Base-by-base conservation (phyloP, 2,329 filamentous ascomycete genomes). In the Talaromyces verruculosus region DNA sequence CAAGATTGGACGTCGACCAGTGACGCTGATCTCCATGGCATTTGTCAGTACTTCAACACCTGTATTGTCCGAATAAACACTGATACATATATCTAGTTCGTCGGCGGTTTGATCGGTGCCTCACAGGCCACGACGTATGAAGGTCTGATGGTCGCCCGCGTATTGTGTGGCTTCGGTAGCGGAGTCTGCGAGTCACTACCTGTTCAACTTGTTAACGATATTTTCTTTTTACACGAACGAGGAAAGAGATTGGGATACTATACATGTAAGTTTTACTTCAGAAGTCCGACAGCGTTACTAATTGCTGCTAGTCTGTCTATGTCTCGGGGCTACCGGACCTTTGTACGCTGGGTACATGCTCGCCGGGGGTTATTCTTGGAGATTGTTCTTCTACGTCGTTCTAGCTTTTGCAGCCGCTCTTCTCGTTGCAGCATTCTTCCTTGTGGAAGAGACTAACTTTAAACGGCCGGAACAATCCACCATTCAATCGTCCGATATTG, bases 331-430 rank as follows among this genome's bases (percentile, higher is more conserved):
- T 0, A 84, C 84, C 0, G 84, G 85, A 0, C 84, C 86, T 0
- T 76, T 88, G 0, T 87, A 85, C 59, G 84, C 86, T 1, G 85
- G 85, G 13, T 88, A 87, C 72, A 88, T 88, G 85, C 81, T 88
- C 6, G 80, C 82, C 0, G 85, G 80, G 0, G 83, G 84, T 10
- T 83, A 85, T 70, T 86, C 84, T 6, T 88, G 85, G 85, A 79
- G 83, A 17, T 80, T 88, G 0, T 88, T 85, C 77, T 88, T 88
- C 78, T 87, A 87, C 71, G 85, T 88, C 63, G 82, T 84, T 67
- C 80, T 85, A 58, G 86, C 84, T 2, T 87, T 88, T 62, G 80
- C 82, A 1, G 75, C 75, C 8, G 74, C 73, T 5, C 72, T 78
- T 58, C 75, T 78, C 66, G 75, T 86, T 51, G 69, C 83, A 7